Conservation (phyloP, 208 protist genomes). For the Acanthamoeba triangularis region DNA sequence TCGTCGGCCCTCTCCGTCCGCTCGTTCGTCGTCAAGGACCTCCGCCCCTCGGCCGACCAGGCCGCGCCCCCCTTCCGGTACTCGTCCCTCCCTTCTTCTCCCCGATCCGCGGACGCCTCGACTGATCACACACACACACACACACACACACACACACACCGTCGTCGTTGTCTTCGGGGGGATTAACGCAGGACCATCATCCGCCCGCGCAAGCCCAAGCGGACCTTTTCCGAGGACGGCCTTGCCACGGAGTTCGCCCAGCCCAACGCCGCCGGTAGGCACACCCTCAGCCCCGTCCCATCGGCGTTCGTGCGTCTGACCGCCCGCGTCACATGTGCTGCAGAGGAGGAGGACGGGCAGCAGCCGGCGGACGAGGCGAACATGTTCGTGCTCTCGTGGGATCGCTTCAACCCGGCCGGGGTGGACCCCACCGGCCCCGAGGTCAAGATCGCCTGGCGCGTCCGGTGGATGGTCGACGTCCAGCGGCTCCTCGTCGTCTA, state of each 20-base stretch:
- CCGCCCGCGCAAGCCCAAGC: not conserved
- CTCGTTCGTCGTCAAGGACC: slow-evolving; percentile 60
- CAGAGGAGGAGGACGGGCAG: too few species aligned
- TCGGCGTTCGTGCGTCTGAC: too few species aligned
- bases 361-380: slow-evolving; percentile 12
- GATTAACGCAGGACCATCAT: not conserved
- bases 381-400: slow-evolving; percentile 66
- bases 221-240: not conserved
- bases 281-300: too few species aligned
- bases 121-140: not conserved
- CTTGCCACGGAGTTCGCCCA: not conserved
- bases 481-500: slow-evolving; percentile 41
- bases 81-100: not conserved
- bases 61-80: slow-evolving; percentile 19
- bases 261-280: not conserved
- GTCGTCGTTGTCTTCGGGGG: not conserved
- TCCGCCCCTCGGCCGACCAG: not conserved
- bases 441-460: slow-evolving; percentile 62
- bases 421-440: slow-evolving; percentile 32
- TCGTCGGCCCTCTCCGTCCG: slow-evolving; percentile 5
- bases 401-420: slow-evolving; percentile 48
- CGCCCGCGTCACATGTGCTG: too few species aligned
- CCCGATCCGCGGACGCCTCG: not conserved
- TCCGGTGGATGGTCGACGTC: slow-evolving; percentile 48
- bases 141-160: too few species aligned